These are phyloP conservation scores for Phyllachora maydis DNA, from an alignment of 2,329 filamentous ascomycete genomes.

Conservation along the genomic window DNA sequence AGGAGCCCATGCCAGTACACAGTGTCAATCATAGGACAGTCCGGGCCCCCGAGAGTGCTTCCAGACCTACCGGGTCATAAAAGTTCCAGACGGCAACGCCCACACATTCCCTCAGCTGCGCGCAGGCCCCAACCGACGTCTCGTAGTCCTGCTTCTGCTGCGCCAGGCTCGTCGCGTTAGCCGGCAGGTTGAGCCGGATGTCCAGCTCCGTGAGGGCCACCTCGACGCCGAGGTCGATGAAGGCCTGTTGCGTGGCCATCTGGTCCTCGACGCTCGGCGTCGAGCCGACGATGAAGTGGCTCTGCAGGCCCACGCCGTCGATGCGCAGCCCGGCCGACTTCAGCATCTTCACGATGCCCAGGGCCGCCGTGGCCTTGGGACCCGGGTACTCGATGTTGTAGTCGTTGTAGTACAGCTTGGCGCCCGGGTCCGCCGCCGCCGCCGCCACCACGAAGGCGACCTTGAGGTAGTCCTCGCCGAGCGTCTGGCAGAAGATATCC, in stretches of 20 bases:
- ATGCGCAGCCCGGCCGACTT: constrained; percentile 18
- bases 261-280: constrained; percentile 16
- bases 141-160: constrained; percentile 27
- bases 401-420: constrained; percentile 31
- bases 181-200: constrained; percentile 23
- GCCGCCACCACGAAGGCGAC: constrained; percentile 24
- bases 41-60: no score
- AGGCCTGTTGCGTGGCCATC: constrained; percentile 16
- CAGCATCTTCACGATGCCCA: constrained; percentile 11
- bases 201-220: constrained; percentile 31
- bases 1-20: no score
- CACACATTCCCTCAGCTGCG: constrained; percentile 16
- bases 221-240: constrained; percentile 20
- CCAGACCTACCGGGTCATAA: no score
- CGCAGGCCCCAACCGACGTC: constrained; percentile 14
- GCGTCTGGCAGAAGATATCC: constrained; percentile 20
- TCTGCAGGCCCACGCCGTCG: constrained; percentile 29
- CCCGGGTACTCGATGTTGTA: constrained; percentile 23
- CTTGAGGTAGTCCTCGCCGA: constrained; percentile 24
- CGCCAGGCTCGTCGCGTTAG: constrained; percentile 15
- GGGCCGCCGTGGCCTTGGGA: constrained; percentile 11
- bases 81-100: constrained; percentile 23
- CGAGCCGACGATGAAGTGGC: constrained; percentile 23
- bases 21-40: no score
- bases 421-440: constrained; percentile 17